These are phyloP conservation scores for Kickxella alabastrina DNA, from an alignment of 192 early-diverging fungal species.

Conservation along the genomic window DNA sequence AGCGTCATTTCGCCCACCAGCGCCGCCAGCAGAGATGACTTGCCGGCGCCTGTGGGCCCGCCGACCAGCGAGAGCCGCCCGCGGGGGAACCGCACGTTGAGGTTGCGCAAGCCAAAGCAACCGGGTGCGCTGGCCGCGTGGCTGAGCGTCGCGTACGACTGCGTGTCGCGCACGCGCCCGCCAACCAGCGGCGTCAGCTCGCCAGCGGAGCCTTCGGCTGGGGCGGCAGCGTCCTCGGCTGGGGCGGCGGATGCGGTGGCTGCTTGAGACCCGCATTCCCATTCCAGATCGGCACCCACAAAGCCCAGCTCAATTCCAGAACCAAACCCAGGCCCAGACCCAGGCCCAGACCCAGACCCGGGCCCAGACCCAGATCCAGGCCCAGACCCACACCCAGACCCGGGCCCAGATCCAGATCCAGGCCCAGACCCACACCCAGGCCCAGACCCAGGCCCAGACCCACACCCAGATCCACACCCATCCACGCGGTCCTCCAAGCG, in stretches of 20 bases:
- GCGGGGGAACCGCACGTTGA: constrained; percentile 64
- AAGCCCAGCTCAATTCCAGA: constrained; percentile 31
- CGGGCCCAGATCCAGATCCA: too few species aligned
- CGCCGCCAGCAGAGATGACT: constrained; percentile 72
- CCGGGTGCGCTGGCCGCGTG: not conserved
- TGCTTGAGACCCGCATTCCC: too few species aligned
- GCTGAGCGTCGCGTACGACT: not conserved
- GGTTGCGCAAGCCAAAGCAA: constrained; percentile 59
- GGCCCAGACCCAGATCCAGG: too few species aligned
- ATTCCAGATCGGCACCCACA: constrained; percentile 34
- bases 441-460: too few species aligned
- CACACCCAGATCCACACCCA: not conserved
- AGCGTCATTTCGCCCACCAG: constrained; percentile 75
- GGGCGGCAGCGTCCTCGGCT: not conserved
- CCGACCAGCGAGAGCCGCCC: constrained; percentile 71
- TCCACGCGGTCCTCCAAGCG: constrained; percentile 34
- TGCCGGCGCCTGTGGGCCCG: constrained; percentile 88
- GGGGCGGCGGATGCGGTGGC: not conserved
- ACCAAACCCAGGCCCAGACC: too few species aligned
- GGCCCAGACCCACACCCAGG: too few species aligned
- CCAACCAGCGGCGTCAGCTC: constrained; percentile 16
- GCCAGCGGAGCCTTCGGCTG: not conserved
- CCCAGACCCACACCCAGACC: too few species aligned
- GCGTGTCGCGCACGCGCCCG: not conserved
- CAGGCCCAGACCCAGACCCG: too few species aligned